Evolutionary conservation across 1,139 yeast genomes (phyloP).

Genomic region (Candida sanyaensis): DNA sequence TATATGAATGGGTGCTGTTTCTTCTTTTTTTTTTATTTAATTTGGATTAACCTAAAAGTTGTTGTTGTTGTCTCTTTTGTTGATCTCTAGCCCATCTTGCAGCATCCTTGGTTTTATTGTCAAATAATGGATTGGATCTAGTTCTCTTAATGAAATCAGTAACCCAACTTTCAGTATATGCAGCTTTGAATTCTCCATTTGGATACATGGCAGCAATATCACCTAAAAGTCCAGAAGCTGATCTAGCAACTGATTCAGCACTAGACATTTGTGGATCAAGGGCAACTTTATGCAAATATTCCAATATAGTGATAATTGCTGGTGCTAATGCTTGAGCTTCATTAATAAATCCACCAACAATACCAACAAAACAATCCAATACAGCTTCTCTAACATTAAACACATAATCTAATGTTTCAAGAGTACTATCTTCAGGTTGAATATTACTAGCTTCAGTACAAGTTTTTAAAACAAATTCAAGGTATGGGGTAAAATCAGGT

Average conservation of each 20-base stretch:
- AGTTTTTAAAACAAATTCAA: slow-evolving; percentile 75
- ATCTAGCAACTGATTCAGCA: slow-evolving; percentile 68
- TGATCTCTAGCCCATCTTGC: slow-evolving; percentile 98
- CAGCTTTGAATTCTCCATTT: slow-evolving; percentile 66
- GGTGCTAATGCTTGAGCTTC: slow-evolving; percentile 67
- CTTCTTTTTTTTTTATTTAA: slow-evolving; percentile 9
- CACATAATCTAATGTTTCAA: slow-evolving; percentile 79
- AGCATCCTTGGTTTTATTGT: slow-evolving; percentile 74
- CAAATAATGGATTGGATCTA: slow-evolving; percentile 60
- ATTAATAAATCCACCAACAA: slow-evolving; percentile 81
- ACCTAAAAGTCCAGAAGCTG: slow-evolving; percentile 87
- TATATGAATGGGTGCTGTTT: slow-evolving; percentile 1
- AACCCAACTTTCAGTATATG: slow-evolving; percentile 75
- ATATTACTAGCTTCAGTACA: slow-evolving; percentile 56
- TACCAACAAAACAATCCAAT: slow-evolving; percentile 92
- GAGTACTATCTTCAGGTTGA: slow-evolving; percentile 59
- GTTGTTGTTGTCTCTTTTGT: slow-evolving; percentile 53
- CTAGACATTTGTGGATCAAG: slow-evolving; percentile 59
- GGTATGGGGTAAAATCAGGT: slow-evolving; percentile 67
- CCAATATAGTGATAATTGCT: slow-evolving; percentile 69
- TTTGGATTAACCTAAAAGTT: slow-evolving; percentile 9
- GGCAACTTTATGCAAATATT: slow-evolving; percentile 62
- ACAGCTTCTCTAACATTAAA: slow-evolving; percentile 79
- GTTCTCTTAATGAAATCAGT: slow-evolving; percentile 75
- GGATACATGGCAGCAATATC: slow-evolving; percentile 89